Base-by-base conservation (phyloP, 179 eudicot species). In the Amaranthus tricolor region DNA sequence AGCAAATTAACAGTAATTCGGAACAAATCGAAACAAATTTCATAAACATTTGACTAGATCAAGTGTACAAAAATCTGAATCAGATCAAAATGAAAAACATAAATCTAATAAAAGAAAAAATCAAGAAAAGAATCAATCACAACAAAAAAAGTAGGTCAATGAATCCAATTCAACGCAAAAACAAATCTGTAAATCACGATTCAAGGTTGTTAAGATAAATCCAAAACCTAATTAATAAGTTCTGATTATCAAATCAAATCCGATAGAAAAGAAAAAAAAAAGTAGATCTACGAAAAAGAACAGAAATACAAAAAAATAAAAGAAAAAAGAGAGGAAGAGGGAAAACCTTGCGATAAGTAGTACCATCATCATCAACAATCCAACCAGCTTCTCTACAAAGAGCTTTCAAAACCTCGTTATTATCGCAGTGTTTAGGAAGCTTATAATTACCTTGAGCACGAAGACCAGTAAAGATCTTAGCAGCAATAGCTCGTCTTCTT, bases 341-440 rank as follows among this genome's bases (percentile, higher is more conserved):
- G 1, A n/a, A 13, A 0, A 82, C 84, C 82, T 82, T 54, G 48
- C 84, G 81, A 70, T 74, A 82, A 71, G 84, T 82, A 24, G 84
- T 82, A 7, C 84, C 84, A 55, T 82, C 84, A 1, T 82, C 84
- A 20, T 82, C 76, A 16, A 82, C 84, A 17, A 82, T 60, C 84
- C 84, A 82, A 10, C 84, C 84, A 60, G 84, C 84, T 66, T 82
- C 81, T 9, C 74, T 9, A 52, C 84, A 82, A 48, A 82, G 84
- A 4, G 84, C 81, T 50, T 82, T 82, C 44, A 82, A 49, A 17
- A 82, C 84, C 70, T 82, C 84, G 59, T 82, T 82, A 44, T 82
- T 82, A 20, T 82, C 82, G 21, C 84, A 82, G 62, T 82, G 84
- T 65, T 82, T 82, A 17, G 84, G 84, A 14, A 82, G 81, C 15